Evolutionary conservation across 148 eudicot species (phyloP).

Genomic region (Persicaria tinctoria): DNA sequence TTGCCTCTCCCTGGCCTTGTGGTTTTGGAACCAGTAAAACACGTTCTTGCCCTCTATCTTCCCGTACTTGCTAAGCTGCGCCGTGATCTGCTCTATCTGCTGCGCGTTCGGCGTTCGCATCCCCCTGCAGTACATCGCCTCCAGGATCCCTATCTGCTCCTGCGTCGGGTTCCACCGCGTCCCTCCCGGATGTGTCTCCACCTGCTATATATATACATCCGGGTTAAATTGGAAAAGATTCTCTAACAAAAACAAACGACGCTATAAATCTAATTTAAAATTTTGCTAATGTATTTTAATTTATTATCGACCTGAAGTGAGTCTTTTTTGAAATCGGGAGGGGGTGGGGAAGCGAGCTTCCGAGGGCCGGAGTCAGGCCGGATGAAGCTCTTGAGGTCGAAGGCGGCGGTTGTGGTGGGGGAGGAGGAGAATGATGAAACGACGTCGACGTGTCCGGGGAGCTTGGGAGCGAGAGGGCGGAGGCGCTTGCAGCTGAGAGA

Average conservation of each 20-base stretch:
- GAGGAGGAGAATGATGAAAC: background rate
- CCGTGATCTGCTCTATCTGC: constrained; percentile 81
- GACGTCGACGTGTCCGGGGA: constrained; percentile 10
- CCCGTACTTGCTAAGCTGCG: constrained; percentile 59
- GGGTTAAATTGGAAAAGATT: too few relatives aligned
- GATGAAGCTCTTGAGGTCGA: constrained; percentile 91
- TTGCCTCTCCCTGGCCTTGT: constrained; percentile 93
- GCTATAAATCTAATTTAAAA: too few relatives aligned
- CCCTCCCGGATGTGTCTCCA: constrained; percentile 74
- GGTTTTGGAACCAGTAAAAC: constrained; percentile 95
- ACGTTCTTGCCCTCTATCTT: constrained; percentile 96
- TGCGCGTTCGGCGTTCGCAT: constrained; percentile 94
- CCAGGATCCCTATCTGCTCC: constrained; percentile 78
- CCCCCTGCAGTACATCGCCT: constrained; percentile 75
- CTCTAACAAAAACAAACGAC: too few relatives aligned
- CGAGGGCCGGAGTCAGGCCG: constrained; percentile 46
- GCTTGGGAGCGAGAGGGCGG: constrained; percentile 73
- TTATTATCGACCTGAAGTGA: constrained; percentile 18
- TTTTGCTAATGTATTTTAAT: too few relatives aligned
- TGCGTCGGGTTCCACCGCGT: constrained; percentile 94
- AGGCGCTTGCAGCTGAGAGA: constrained; percentile 74
- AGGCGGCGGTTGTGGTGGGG: constrained; percentile 11
- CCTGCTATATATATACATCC: constrained; percentile 24
- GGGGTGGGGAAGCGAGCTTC: constrained; percentile 16
- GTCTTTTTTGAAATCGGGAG: constrained; percentile 18